Evolutionary conservation across 2,329 filamentous ascomycete species (phyloP).

Genomic region (Fusarium sp.): DNA sequence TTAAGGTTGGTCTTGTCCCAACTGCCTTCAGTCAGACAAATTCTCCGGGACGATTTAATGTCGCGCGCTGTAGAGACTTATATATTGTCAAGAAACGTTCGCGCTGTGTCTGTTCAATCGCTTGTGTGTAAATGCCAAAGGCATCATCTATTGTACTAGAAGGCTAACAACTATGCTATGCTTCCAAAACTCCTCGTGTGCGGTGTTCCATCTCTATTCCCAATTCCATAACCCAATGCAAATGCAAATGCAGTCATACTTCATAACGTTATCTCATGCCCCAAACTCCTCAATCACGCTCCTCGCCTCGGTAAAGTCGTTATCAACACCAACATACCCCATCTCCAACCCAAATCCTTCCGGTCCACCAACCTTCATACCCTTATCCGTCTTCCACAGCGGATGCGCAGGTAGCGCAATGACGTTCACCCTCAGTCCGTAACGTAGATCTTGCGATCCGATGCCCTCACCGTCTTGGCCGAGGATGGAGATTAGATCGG

Average conservation of each 20-base stretch:
- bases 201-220: background rate
- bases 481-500: conserved; percentile 53
- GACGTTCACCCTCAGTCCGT: conserved; percentile 62
- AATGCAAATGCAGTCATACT: background rate
- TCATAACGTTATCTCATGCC: conserved; percentile 4
- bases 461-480: conserved; percentile 61
- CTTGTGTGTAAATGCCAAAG: background rate
- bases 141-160: background rate
- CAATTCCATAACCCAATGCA: conserved; percentile 2
- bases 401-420: conserved; percentile 63
- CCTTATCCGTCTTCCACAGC: conserved; percentile 58
- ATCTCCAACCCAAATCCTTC: conserved; percentile 51
- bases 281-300: conserved; percentile 65
- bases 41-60: background rate
- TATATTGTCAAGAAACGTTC: background rate
- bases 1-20: background rate
- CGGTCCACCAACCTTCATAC: conserved; percentile 51
- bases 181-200: background rate
- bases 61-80: background rate
- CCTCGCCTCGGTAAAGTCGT: conserved; percentile 57
- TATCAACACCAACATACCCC: conserved; percentile 45
- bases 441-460: conserved; percentile 62
- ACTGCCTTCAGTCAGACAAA: background rate
- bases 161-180: background rate
- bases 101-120: no score